A percentile compares a stretch with the other conserved stretches of the same genome.
Conservation (phyloP, 2,329 filamentous ascomycete species). For the Pseudogymnoascus sp. region DNA sequence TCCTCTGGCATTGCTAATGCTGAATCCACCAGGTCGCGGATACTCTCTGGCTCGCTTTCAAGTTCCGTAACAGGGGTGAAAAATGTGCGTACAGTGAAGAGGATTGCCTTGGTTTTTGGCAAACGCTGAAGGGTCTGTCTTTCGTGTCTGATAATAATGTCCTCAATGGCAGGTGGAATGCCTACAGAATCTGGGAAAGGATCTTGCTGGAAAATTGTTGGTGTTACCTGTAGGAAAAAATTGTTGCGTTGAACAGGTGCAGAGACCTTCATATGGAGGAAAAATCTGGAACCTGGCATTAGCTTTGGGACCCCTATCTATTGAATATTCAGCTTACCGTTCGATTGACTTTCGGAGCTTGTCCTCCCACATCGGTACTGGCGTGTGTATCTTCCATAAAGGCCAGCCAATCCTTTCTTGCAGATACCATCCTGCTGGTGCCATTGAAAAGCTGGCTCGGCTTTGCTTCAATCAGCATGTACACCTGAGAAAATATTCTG, state of each 20-base stretch:
- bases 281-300: conserved; percentile 28
- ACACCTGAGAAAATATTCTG: no score
- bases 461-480: conserved; percentile 30
- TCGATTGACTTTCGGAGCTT: conserved; percentile 34
- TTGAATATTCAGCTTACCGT: conserved; percentile 26
- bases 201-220: conserved; percentile 29
- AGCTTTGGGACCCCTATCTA: background rate
- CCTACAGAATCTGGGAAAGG: conserved; percentile 19
- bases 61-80: conserved; percentile 32
- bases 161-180: conserved; percentile 21
- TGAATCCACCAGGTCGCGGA: conserved; percentile 22
- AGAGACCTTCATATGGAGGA: conserved; percentile 32
- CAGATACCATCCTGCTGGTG: conserved; percentile 42
- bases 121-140: conserved; percentile 38
- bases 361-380: conserved; percentile 39
- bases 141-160: conserved; percentile 38
- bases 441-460: conserved; percentile 40
- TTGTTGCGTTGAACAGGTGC: conserved; percentile 37
- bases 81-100: conserved; percentile 38
- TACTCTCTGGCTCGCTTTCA: conserved; percentile 15
- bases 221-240: conserved; percentile 34
- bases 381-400: conserved; percentile 35
- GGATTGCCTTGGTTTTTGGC: conserved; percentile 33
- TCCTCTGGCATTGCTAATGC: conserved; percentile 34
- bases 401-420: conserved; percentile 39